Conservation (phyloP, 2,329 filamentous ascomycete genomes). For the Nothophoma quercina region DNA sequence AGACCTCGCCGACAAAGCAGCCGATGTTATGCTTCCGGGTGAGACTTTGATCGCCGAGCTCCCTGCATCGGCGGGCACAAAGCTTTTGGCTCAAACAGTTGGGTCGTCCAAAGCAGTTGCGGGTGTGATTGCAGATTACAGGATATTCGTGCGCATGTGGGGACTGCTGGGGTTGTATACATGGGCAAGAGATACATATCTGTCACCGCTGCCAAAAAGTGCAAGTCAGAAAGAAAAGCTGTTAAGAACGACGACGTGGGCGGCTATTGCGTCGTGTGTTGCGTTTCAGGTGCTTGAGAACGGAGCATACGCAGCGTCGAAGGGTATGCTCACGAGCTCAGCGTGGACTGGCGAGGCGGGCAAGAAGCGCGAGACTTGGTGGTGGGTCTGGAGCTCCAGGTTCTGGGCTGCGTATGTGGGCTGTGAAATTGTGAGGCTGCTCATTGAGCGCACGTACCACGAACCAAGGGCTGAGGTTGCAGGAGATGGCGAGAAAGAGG, state of each 20-base stretch:
- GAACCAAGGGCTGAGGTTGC: slow-evolving; percentile 29
- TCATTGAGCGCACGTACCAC: slow-evolving; percentile 47
- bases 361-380: slow-evolving; percentile 61
- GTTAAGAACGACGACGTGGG: slow-evolving; percentile 62
- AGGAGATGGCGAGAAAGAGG: slow-evolving; percentile 56
- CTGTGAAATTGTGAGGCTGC: slow-evolving; percentile 75
- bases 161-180: slow-evolving; percentile 76
- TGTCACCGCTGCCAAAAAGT: slow-evolving; percentile 32
- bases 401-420: slow-evolving; percentile 83
- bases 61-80: slow-evolving; percentile 42
- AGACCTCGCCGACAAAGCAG: slow-evolving; percentile 49
- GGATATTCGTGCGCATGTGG: slow-evolving; percentile 80
- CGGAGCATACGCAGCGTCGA: slow-evolving; percentile 75
- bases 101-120: slow-evolving; percentile 60
- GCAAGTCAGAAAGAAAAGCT: slow-evolving; percentile 39
- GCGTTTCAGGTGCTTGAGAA: slow-evolving; percentile 85
- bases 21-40: slow-evolving; percentile 50
- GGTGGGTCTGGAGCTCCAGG: slow-evolving; percentile 76
- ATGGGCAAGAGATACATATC: slow-evolving; percentile 61
- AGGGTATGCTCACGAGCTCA: slow-evolving; percentile 67
- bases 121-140: slow-evolving; percentile 71
- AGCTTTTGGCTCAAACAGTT: slow-evolving; percentile 43
- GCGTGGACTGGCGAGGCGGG: slow-evolving; percentile 59
- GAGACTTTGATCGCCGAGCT: slow-evolving; percentile 52
- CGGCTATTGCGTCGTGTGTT: slow-evolving; percentile 72